Evolutionary conservation across 257 asterid species (phyloP).

Genomic region (Catharanthus roseus): DNA sequence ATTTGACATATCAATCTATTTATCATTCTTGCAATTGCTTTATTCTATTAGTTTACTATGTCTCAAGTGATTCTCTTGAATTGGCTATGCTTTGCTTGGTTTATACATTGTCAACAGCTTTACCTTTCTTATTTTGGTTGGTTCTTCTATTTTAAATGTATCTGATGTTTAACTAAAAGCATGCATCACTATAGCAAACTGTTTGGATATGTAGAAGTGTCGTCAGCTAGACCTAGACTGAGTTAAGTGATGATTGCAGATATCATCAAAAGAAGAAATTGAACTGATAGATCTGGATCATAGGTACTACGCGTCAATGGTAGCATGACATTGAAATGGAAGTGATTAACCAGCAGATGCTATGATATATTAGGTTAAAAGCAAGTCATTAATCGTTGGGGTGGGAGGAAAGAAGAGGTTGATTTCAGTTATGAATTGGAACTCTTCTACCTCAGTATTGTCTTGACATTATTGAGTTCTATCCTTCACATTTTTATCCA

Average conservation of each 20-base stretch:
- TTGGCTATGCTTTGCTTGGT: not conserved
- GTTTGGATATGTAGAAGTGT: not conserved
- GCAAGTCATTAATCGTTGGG: not conserved
- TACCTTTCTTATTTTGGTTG: not conserved
- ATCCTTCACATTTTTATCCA: not conserved
- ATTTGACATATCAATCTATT: no score
- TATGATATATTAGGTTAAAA: not conserved
- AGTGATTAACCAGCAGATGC: no score
- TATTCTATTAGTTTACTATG: not conserved
- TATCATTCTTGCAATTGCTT: not conserved
- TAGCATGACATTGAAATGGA: not conserved
- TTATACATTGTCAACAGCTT: not conserved
- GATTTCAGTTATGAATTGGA: not conserved
- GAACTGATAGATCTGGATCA: not conserved
- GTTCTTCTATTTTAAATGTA: not conserved
- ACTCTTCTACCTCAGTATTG: not conserved
- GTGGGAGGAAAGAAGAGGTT: not conserved
- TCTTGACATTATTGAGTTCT: slow-evolving; percentile 1
- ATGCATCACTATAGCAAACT: not conserved
- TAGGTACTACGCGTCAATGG: not conserved
- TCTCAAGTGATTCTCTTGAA: not conserved
- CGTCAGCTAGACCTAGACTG: not conserved
- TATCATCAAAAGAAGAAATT: not conserved
- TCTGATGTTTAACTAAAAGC: not conserved
- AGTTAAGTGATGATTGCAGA: not conserved